phyloP scores from a whole-genome alignment of 192 early-diverging fungal genomes.

The Entophlyctis helioformis region DNA sequence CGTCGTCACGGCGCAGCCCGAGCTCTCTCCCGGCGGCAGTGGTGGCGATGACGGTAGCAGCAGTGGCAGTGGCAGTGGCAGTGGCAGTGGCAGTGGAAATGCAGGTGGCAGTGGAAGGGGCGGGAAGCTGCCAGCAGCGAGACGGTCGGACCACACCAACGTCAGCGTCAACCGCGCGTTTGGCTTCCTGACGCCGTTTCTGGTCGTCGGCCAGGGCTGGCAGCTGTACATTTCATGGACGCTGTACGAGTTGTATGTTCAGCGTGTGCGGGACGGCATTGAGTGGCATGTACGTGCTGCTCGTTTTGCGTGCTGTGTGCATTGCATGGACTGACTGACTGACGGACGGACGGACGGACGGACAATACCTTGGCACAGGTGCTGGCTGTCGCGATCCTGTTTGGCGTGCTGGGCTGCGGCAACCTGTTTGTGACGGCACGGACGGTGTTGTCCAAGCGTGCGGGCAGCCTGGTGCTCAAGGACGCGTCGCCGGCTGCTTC shows the following conservation, averaged over 20 bases:
- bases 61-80: background rate
- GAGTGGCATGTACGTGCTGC: conserved; percentile 12
- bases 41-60: background rate
- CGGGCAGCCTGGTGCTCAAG: too few relatives aligned
- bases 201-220: conserved; percentile 23
- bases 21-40: conserved; percentile 1
- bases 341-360: background rate
- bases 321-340: background rate
- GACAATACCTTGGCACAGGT: too few relatives aligned
- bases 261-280: background rate
- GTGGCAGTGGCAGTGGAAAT: too few relatives aligned
- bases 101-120: too few relatives aligned
- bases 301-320: background rate
- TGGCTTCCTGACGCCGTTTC: conserved; percentile 17
- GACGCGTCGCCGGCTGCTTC: too few relatives aligned
- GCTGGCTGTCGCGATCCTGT: conserved; percentile 13
- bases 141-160: too few relatives aligned
- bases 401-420: conserved; percentile 15
- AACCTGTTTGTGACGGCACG: conserved; percentile 24
- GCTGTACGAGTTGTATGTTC: conserved; percentile 5
- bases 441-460: conserved; percentile 16
- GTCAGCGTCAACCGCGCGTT: too few relatives aligned
- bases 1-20: conserved; percentile 7
- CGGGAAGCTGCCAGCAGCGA: too few relatives aligned
- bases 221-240: conserved; percentile 15